Evolutionary conservation across 2,329 filamentous ascomycete genomes (phyloP), one percentile per base, ranked within the genome.

Genomic region (Colletotrichum simmondsii): DNA sequence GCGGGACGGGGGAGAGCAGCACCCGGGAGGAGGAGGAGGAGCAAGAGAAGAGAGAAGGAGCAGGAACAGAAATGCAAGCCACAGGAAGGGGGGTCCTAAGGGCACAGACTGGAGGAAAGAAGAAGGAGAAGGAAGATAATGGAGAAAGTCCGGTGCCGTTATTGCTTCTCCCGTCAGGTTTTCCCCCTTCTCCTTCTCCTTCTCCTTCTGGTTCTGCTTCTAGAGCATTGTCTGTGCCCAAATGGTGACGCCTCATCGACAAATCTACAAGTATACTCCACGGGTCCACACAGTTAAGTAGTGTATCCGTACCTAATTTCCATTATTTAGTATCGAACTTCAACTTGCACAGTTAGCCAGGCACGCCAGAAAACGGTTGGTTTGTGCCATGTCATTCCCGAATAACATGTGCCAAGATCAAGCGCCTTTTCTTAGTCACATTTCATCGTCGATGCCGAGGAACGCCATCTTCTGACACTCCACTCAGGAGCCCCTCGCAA

Each of bases 371-470:
- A 49, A 49, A 49, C 42, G 42, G 42, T 49, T 49, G 42, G 42
- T 49, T 49, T 49, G 42, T 49, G 42, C 19, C 19, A 49, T 22
- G 42, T 19, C 42, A 49, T 19, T 49, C 19, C 42, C 19, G 19
- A 22, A n/a, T 14, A 14, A 16, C 52, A 32, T 19, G 24, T 28
- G 24, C 16, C 30, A 37, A n/a, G 56, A 59, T 14, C 57, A 37
- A 59, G 32, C 57, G 57, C 19, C 57, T 37, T 37, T 59, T 35
- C 16, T 24, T 59, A 59, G 60, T 19, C 42, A 46, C 22, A 64
- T 64, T 54, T 24, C 61, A 64, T 64, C 49, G 46, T 64, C 28
- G 28, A 54, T 54, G 16, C 57, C 57, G 30, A 37, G 32, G 32
- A 59, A 37, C 52, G 24, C 42, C 61, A 14, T 54, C 46, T 49